Base-by-base conservation (phyloP, 2,329 filamentous ascomycete genomes). In the Hypoxylon sp. region DNA sequence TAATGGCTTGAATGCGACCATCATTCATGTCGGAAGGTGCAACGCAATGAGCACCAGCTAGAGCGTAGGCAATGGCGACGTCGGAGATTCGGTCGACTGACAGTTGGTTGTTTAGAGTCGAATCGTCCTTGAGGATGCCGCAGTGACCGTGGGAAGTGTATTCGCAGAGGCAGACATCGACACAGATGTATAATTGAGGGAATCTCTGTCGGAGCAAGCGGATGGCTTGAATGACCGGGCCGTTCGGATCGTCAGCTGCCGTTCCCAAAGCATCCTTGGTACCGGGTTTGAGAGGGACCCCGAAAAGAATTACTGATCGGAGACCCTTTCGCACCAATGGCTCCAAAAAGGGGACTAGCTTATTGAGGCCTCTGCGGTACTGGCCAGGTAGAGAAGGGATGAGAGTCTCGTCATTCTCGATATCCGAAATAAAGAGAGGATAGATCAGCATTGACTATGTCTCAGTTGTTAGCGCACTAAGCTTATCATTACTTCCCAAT, bases 21-120 rank as follows among this genome's bases (percentile, higher is more conserved):
- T 99, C 96, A 80, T 98, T 99, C 96, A 99, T 99, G 81, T 99
- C 96, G 1, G 94, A 97, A 1, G 96, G 96, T 0, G 96, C 96
- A 30, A 99, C 94, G 80, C 95, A 98, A 82, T 99, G 96, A 0
- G 95, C 96, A 64, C 96, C 96, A 14, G 96, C 96, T 77, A 91
- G 88, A n/a, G 96, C 96, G 79, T 99, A 99, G 35, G 95, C 93
- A 72, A 98, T 86, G n/a, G 96, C 95, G n/a, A 98, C 95, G 79
- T 98, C 95, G 2, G 93, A 95, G 75, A 99, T 95, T 69, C 96
- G 91, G 78, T 98, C 95, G 7, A 98, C 94, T 2, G 94, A 97
- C 51, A 97, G 88, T 71, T 91, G 89, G 79, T 99, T 98, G 87
- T 98, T 97, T 67, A 99, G 86, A 70, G 90, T 92, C 70, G 94